Conservation (phyloP, 192 early-diverging fungal species). For the Podila verticillata region DNA sequence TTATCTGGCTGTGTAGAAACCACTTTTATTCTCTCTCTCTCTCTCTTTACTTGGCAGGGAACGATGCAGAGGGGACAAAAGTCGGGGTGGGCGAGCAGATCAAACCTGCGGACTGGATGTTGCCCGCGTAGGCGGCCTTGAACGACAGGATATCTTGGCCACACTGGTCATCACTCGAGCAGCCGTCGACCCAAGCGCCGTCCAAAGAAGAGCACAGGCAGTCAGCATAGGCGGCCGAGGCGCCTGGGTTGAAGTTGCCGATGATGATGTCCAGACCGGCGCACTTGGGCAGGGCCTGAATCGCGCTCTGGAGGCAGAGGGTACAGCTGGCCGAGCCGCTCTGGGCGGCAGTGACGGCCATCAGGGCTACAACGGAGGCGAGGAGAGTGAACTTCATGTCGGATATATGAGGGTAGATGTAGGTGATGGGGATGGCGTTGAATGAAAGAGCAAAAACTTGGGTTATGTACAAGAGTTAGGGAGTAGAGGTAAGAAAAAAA, state of each 20-base stretch:
- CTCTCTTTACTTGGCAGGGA: too few species aligned
- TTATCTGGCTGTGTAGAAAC: too few species aligned
- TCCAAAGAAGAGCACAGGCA: slow-evolving; percentile 29
- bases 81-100: slow-evolving; percentile 8
- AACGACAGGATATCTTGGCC: slow-evolving; percentile 14
- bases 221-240: slow-evolving; percentile 6
- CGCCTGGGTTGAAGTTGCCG: slow-evolving; percentile 3
- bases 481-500: neutral
- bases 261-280: neutral
- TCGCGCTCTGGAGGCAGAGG: slow-evolving; percentile 5
- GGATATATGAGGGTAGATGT: too few species aligned
- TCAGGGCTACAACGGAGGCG: neutral
- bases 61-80: neutral
- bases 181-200: slow-evolving; percentile 21
- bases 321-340: neutral
- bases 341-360: slow-evolving; percentile 5
- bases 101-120: slow-evolving; percentile 24
- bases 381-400: slow-evolving; percentile 13
- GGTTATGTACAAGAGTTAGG: neutral
- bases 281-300: slow-evolving; percentile 12
- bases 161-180: neutral
- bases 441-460: neutral
- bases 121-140: slow-evolving; percentile 13
- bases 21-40: too few species aligned
- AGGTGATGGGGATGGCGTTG: neutral